Evolutionary conservation across 2,329 filamentous ascomycete genomes (phyloP).

Genomic region (Daldinia eschscholtzii): DNA sequence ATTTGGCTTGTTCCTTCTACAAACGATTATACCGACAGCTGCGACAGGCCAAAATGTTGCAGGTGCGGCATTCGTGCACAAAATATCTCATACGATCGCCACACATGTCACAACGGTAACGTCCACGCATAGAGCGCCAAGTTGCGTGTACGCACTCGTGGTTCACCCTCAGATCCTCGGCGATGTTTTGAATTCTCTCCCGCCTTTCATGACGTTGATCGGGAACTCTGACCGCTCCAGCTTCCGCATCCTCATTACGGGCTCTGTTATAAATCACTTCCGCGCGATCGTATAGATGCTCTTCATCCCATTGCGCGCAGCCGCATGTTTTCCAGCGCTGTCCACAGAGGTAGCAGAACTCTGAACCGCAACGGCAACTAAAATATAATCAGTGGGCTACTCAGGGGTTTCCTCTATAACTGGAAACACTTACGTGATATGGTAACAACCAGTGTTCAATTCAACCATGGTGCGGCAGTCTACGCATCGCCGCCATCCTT

Average conservation of each 20-base stretch:
- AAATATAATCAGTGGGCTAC: constrained; percentile 35
- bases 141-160: not conserved
- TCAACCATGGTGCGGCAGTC: constrained; percentile 63
- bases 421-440: constrained; percentile 64
- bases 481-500: constrained; percentile 66
- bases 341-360: constrained; percentile 46
- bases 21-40: not conserved
- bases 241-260: not conserved
- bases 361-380: constrained; percentile 35
- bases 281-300: not conserved
- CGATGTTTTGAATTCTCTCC: not conserved
- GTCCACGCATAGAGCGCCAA: not conserved
- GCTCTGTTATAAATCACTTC: not conserved
- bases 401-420: not conserved
- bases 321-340: constrained; percentile 9
- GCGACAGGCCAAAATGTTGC: not conserved
- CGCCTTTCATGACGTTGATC: not conserved
- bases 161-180: not conserved
- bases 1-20: not conserved
- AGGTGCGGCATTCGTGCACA: not conserved
- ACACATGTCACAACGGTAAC: not conserved
- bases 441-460: constrained; percentile 64
- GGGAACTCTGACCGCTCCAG: not conserved
- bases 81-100: not conserved
- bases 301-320: not conserved